A percentile compares a stretch with the other conserved stretches of the same genome.
Conservation (phyloP, 2,329 filamentous ascomycete species). For the Talaromyces sp. region DNA sequence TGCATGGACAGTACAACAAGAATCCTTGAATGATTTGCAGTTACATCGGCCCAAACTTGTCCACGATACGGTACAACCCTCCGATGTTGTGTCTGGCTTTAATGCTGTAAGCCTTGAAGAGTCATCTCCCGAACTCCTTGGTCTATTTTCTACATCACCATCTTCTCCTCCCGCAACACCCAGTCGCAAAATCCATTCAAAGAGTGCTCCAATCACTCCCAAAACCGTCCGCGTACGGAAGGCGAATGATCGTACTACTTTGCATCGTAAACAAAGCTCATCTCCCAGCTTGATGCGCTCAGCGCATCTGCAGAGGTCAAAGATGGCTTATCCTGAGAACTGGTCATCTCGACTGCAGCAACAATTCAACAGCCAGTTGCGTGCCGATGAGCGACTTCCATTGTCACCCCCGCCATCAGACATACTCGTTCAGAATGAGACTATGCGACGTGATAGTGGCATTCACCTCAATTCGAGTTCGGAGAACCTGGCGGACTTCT, state of each 20-base stretch:
- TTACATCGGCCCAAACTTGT: conserved; percentile 11
- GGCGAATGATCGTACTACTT: conserved; percentile 37
- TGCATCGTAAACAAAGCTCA: conserved; percentile 42
- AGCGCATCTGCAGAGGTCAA: conserved; percentile 45
- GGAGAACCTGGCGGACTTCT: conserved; percentile 30
- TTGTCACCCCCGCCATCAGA: conserved; percentile 47
- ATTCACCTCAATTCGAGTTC: conserved; percentile 23
- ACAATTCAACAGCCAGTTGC: conserved; percentile 47
- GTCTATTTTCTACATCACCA: conserved; percentile 28
- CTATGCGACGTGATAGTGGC: conserved; percentile 31
- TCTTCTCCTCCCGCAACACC: conserved; percentile 39
- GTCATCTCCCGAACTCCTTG: conserved; percentile 24
- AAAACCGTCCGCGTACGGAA: conserved; percentile 41
- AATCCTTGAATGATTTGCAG: conserved; percentile 35
- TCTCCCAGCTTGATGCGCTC: conserved; percentile 56
- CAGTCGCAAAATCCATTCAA: conserved; percentile 32
- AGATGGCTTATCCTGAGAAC: conserved; percentile 41
- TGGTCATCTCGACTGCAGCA: conserved; percentile 56
- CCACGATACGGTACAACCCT: conserved; percentile 36
- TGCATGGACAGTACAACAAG: conserved; percentile 49
- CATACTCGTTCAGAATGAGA: conserved; percentile 39
- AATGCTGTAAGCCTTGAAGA: conserved; percentile 30
- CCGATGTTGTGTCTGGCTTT: conserved; percentile 27
- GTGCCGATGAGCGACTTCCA: conserved; percentile 42
- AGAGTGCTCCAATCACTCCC: conserved; percentile 36